Base-by-base conservation (phyloP, 202 grass and related monocot genomes). In the Setaria viridis region DNA sequence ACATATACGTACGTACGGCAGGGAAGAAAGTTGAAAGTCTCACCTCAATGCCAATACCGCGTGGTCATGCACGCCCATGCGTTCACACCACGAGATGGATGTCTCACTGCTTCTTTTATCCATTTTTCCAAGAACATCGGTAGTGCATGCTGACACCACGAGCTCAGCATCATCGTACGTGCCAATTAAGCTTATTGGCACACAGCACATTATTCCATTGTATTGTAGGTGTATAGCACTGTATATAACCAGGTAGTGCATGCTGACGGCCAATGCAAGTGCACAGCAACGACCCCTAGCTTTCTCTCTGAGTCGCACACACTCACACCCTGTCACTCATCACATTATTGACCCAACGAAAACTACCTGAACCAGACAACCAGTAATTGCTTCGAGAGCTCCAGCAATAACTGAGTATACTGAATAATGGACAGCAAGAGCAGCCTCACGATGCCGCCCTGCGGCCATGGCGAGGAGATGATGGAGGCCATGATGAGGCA, bases 31-130 rank as follows among this genome's bases (percentile, higher is more conserved):
- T 41, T 58, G 8, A 39, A 75, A 75, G 50, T 58, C 51, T 57
- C 2, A 56, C 33, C 29, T 6, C 72, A 3, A 35, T 39, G 4
- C 51, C 21, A 72, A 72, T 50, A 29, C 45, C 45, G 21, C 45
- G 69, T 72, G 45, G 6, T 37, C 33, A 37, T 15, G 10, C 64
- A 51, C 70, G 70, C 70, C 70, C 70, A 73, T 73, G 70, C 47
- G 29, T 73, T 73, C 70, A 73, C 70, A 73, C 70, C 6, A 0
- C 25, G 70, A 73, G 17, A 53, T 53, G 8, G 70, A 74, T 53
- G 25, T 0, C 47, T 74, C 47, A 53, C 47, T 74, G 70, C 29
- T 74, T 73, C 46, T 73, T 73, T 73, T 33, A 30, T 49, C 13
- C 9, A 21, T 67, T 11, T 49, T 49, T 48, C 10, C 46, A 25